A percentile compares a stretch with the other conserved stretches of the same genome.
Evolutionary conservation across 1,139 yeast genomes (phyloP).

Genomic region (Suhomyces kunorum): DNA sequence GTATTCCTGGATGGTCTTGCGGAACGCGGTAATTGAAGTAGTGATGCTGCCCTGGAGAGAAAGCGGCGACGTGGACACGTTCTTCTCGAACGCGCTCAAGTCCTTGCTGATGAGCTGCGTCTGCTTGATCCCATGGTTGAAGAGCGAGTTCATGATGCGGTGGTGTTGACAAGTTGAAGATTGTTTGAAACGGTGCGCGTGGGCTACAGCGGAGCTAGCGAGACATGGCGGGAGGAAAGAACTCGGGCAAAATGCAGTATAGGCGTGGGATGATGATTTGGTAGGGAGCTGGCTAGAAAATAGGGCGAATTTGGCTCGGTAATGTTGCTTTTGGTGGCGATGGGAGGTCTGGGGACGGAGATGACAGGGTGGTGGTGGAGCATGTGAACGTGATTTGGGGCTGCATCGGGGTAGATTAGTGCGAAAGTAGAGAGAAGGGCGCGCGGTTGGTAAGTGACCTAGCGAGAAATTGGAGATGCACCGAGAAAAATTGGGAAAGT

Average conservation of each 20-base stretch:
- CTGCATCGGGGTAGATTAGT: too few relatives aligned
- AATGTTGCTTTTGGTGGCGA: too few relatives aligned
- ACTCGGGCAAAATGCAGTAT: neutral
- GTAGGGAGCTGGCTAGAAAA: too few relatives aligned
- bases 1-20: conserved; percentile 78
- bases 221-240: neutral
- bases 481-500: too few relatives aligned
- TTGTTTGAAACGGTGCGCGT: conserved; percentile 1
- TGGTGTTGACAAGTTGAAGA: conserved; percentile 1
- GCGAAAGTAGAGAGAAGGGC: too few relatives aligned
- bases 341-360: too few relatives aligned
- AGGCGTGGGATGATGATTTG: too few relatives aligned
- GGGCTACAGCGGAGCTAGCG: neutral
- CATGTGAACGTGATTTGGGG: too few relatives aligned
- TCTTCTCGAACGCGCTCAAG: conserved; percentile 63
- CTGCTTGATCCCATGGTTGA: conserved; percentile 88
- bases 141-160: conserved; percentile 65
- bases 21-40: conserved; percentile 74
- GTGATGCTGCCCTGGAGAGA: conserved; percentile 82
- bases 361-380: too few relatives aligned
- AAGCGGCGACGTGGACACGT: conserved; percentile 68
- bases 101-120: conserved; percentile 72
- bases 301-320: too few relatives aligned
- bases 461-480: too few relatives aligned
- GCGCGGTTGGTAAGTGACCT: too few relatives aligned